A percentile compares a stretch with the other conserved stretches of the same genome.
Conservation (phyloP, 2,329 filamentous ascomycete genomes). For the Ceratocystis destructans region DNA sequence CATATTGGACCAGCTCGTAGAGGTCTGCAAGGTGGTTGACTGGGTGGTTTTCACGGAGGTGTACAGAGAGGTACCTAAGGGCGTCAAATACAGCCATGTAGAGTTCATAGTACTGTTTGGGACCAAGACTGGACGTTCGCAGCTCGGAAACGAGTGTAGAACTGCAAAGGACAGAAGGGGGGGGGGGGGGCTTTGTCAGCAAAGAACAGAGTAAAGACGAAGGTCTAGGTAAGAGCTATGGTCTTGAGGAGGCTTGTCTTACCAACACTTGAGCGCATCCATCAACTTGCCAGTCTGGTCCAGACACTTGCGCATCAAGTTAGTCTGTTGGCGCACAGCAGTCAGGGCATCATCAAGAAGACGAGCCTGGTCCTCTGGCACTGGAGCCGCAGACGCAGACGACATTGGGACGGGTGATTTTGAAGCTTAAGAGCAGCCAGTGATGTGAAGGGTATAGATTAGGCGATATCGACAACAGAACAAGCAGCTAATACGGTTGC, state of each 20-base stretch:
- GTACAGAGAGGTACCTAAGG: constrained; percentile 86
- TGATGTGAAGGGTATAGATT: background rate
- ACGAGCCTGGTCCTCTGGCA: constrained; percentile 67
- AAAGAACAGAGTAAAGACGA: background rate
- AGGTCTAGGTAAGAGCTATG: background rate
- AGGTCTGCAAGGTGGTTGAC: constrained; percentile 96
- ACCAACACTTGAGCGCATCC: constrained; percentile 99
- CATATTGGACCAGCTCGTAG: constrained; percentile 96
- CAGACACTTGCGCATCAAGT: constrained; percentile 92
- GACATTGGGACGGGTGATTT: constrained; percentile 26
- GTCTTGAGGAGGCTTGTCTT: constrained; percentile 27
- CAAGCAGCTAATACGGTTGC: too few species aligned
- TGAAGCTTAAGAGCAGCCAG: background rate
- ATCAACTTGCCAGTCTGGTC: constrained; percentile 97
- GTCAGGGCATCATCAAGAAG: constrained; percentile 94
- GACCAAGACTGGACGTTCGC: constrained; percentile 90
- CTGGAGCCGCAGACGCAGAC: constrained; percentile 43
- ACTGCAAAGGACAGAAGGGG: constrained; percentile 35
- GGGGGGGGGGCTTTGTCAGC: background rate
- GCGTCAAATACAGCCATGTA: constrained; percentile 99
- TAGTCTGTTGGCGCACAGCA: constrained; percentile 92
- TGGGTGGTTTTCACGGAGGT: constrained; percentile 92
- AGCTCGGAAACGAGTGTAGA: constrained; percentile 97
- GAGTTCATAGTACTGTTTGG: constrained; percentile 98
- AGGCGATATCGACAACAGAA: too few species aligned